Base-by-base conservation (phyloP, 2,329 filamentous ascomycete genomes). In the Scedosporium dehoogii region DNA sequence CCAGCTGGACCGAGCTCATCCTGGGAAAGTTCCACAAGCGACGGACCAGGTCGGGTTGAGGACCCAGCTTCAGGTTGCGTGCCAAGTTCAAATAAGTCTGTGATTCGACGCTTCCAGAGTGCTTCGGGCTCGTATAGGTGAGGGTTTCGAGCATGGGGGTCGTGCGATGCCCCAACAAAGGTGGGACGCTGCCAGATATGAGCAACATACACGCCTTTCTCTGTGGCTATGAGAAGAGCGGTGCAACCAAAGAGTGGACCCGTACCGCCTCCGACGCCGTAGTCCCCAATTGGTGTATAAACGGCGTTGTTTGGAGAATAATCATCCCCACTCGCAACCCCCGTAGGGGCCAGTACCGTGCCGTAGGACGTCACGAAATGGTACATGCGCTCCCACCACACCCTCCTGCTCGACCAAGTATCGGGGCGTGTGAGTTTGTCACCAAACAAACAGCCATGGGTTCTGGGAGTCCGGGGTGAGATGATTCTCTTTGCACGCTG, bases 351-450 rank as follows among this genome's bases (percentile, higher is more conserved):
- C 25, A 55, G 16, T 51, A 41, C 53, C 18, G 60, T 51, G 38
- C 64, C 60, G 23, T 65, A 63, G 46, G 33, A 65, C 27, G 66
- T 67, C 27, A 69, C 65, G 53, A 70, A 70, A 58, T 70, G 77
- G 64, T 79, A 82, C 63, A 83, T 82, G 5, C 59, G 55, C 3
- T 23, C 9, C 21, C 42, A 65, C 64, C 64, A 65, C 41, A 60
- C 1, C 21, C 16, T 23, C 4, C n/a, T 29, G 41, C 21, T 16
- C 12, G 7, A 1, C 29, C 51, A 42, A 6, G 3, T 21, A 2
- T 21, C 27, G 4, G 60, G 60, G 12, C 18, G 14, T 6, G 21
- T 57, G 27, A 62, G 29, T 23, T 14, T n/a, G 27, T 23, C 16
- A 9, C 46, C 46, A 38, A 57, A 58, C 10, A 56, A 41, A 18